Conservation (phyloP, 2,329 filamentous ascomycete species). For the Botrytis galanthina region DNA sequence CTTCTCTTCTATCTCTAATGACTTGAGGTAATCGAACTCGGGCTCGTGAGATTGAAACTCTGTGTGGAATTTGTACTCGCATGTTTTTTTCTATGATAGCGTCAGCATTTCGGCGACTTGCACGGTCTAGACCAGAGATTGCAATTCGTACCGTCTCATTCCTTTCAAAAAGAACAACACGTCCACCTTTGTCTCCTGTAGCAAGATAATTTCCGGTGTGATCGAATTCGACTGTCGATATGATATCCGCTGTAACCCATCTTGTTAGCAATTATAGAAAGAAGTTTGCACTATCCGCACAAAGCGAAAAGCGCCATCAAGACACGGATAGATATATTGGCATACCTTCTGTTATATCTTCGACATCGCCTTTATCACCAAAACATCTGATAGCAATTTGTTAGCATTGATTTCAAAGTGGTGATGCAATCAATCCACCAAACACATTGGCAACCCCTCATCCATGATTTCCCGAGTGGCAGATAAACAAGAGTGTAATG, state of each 20-base stretch:
- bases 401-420: conserved; percentile 29
- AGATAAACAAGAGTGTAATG: conserved; percentile 6
- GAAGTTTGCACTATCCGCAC: neutral
- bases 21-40: conserved; percentile 99
- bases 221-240: conserved; percentile 87
- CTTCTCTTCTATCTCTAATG: conserved; percentile 98
- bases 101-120: conserved; percentile 38
- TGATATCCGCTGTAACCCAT: conserved; percentile 69
- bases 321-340: neutral
- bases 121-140: conserved; percentile 2
- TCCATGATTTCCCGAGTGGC: neutral
- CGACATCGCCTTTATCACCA: conserved; percentile 98
- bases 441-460: neutral
- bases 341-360: conserved; percentile 48
- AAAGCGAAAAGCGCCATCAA: neutral
- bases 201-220: conserved; percentile 87
- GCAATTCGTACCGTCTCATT: conserved; percentile 77
- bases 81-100: conserved; percentile 85
- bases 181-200: conserved; percentile 84
- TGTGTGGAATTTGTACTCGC: conserved; percentile 99
- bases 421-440: conserved; percentile 16
- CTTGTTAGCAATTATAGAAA: conserved; percentile 25
- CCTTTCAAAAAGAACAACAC: conserved; percentile 83
- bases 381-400: conserved; percentile 69
- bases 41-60: conserved; percentile 99